Evolutionary conservation across 345 rosid species (phyloP).

Genomic region (Brassica rapa): DNA sequence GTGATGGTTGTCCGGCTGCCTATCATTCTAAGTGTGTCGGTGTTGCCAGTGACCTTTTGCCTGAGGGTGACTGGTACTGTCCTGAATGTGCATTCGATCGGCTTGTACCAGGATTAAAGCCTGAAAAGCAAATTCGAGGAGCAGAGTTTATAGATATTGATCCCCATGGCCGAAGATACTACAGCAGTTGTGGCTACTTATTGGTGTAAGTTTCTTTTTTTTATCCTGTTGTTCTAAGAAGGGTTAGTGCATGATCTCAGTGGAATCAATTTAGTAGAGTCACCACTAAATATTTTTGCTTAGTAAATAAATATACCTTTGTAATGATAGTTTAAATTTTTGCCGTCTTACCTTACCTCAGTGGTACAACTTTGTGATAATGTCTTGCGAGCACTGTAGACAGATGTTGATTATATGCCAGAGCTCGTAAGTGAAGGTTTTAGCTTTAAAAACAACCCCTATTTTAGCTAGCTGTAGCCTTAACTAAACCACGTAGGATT

Average conservation of each 20-base stretch:
- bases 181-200: conserved; percentile 80
- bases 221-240: conserved; percentile 15
- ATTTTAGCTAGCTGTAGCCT: conserved; percentile 1
- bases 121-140: conserved; percentile 69
- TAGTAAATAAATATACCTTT: background rate
- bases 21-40: conserved; percentile 97
- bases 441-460: conserved; percentile 10
- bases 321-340: background rate
- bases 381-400: conserved; percentile 8
- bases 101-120: conserved; percentile 53
- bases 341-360: background rate
- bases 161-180: conserved; percentile 71
- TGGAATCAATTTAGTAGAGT: conserved; percentile 5
- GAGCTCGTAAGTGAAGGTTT: background rate
- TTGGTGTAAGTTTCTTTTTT: conserved; percentile 78
- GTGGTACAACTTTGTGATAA: conserved; percentile 6
- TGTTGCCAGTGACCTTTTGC: conserved; percentile 74
- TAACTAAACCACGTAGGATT: conserved; percentile 4
- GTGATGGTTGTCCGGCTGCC: conserved; percentile 99
- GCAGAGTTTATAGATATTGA: conserved; percentile 85
- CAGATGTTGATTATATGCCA: conserved; percentile 11
- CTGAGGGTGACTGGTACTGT: conserved; percentile 97
- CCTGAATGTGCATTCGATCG: conserved; percentile 81
- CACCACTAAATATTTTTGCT: background rate
- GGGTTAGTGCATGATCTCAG: conserved; percentile 22